A percentile compares a stretch with the other conserved stretches of the same genome.
Evolutionary conservation across 129 eudicot species (phyloP).

Genomic region (Oenanthe sinensis): DNA sequence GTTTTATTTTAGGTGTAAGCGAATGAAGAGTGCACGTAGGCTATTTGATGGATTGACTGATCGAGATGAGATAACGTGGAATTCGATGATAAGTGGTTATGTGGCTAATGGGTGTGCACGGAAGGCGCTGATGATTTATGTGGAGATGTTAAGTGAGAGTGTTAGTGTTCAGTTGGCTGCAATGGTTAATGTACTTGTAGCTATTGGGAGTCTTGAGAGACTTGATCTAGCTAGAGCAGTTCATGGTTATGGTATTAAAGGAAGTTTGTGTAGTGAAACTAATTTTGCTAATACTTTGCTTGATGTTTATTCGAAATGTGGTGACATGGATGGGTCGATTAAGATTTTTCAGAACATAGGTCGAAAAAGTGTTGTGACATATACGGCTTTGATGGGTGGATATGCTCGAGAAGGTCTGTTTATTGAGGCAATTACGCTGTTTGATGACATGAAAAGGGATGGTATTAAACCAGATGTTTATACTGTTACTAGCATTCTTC

Average conservation of each 20-base stretch:
- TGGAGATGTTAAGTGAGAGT: slow-evolving; percentile 28
- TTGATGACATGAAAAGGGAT: slow-evolving; percentile 41
- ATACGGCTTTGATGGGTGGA: slow-evolving; percentile 59
- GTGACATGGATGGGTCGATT: slow-evolving; percentile 43
- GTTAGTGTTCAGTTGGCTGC: slow-evolving; percentile 41
- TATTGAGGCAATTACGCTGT: slow-evolving; percentile 34
- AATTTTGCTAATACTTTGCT: slow-evolving; percentile 43
- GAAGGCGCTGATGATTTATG: slow-evolving; percentile 37
- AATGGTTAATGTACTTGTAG: slow-evolving; percentile 40
- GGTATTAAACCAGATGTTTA: slow-evolving; percentile 43
- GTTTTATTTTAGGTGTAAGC: slow-evolving; percentile 37
- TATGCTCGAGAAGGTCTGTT: slow-evolving; percentile 37
- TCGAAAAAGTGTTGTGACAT: slow-evolving; percentile 49
- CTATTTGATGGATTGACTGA: slow-evolving; percentile 52
- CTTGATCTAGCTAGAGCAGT: slow-evolving; percentile 19
- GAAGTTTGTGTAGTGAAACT: slow-evolving; percentile 17
- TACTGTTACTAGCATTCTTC: slow-evolving; percentile 44
- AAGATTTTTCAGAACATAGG: slow-evolving; percentile 39
- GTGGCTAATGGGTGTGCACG: slow-evolving; percentile 28
- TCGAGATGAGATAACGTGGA: slow-evolving; percentile 61
- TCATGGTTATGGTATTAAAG: slow-evolving; percentile 45
- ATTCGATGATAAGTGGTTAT: slow-evolving; percentile 58
- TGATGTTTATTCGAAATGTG: slow-evolving; percentile 63
- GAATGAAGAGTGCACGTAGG: slow-evolving; percentile 28
- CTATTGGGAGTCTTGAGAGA: slow-evolving; percentile 27